A percentile compares a stretch with the other conserved stretches of the same genome.
These are phyloP conservation scores for Mycena belliarum DNA, from an alignment of 768 basidiomycete species.

Conservation along the genomic window DNA sequence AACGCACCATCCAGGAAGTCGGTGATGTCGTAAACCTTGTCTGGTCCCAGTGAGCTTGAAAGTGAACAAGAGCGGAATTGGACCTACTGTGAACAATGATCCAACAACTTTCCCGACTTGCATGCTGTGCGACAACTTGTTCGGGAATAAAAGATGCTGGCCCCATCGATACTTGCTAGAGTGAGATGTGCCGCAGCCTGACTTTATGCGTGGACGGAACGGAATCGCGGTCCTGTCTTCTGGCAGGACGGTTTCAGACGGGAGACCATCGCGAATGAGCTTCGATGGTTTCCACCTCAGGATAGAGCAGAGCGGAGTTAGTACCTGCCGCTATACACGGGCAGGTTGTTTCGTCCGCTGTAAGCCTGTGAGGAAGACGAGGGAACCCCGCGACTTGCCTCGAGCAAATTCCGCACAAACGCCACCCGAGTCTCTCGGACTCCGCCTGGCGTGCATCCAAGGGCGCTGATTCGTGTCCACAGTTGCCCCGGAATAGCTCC, in stretches of 20 bases:
- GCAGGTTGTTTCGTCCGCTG: neutral
- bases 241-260: neutral
- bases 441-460: neutral
- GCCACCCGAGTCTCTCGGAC: neutral
- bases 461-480: neutral
- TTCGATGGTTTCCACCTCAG: neutral
- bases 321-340: neutral
- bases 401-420: slow-evolving; percentile 6
- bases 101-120: slow-evolving; percentile 52
- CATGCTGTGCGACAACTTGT: slow-evolving; percentile 9
- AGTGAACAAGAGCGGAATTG: neutral
- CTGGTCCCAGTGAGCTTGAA: slow-evolving; percentile 26
- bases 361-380: too few species aligned
- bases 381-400: neutral
- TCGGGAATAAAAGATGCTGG: slow-evolving; percentile 6
- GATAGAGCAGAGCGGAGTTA: slow-evolving; percentile 3
- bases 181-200: neutral
- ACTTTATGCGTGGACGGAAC: slow-evolving; percentile 1
- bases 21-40: slow-evolving; percentile 54
- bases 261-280: neutral
- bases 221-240: neutral
- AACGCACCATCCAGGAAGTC: slow-evolving; percentile 48
- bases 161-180: neutral
- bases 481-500: too few species aligned
- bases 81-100: slow-evolving; percentile 59